phyloP scores from a whole-genome alignment of 2,329 filamentous ascomycete species.

The Bimuria novae-zelandiae region DNA sequence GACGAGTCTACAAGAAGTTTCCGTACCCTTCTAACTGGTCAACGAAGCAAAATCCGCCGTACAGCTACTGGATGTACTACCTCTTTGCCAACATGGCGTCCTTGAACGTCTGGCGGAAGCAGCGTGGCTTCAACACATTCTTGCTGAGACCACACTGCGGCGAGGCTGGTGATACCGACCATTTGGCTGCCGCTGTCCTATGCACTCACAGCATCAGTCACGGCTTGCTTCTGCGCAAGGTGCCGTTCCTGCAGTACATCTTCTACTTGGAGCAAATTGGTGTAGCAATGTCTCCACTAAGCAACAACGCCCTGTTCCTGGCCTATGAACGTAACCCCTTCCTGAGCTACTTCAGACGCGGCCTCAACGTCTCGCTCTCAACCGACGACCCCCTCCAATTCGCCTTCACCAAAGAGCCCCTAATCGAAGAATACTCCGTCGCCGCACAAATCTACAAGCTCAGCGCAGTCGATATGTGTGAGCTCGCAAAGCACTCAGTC shows the following conservation, averaged over 20 bases:
- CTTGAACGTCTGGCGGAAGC: slow-evolving; percentile 87
- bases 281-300: slow-evolving; percentile 98
- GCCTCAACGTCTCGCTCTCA: slow-evolving; percentile 92
- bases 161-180: slow-evolving; percentile 95
- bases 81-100: slow-evolving; percentile 93
- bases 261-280: slow-evolving; percentile 98
- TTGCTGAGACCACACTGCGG: slow-evolving; percentile 91
- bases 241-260: slow-evolving; percentile 91
- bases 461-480: slow-evolving; percentile 96
- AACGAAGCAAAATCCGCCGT: slow-evolving; percentile 93
- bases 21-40: slow-evolving; percentile 87
- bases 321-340: slow-evolving; percentile 98
- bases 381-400: slow-evolving; percentile 98
- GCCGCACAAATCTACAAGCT: slow-evolving; percentile 99
- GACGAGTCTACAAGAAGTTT: slow-evolving; percentile 93
- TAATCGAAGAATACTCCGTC: slow-evolving; percentile 98
- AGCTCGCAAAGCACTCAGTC: slow-evolving; percentile 94
- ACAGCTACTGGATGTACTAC: slow-evolving; percentile 99
- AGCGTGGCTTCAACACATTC: slow-evolving; percentile 94
- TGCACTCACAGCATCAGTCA: slow-evolving; percentile 98
- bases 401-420: slow-evolving; percentile 95
- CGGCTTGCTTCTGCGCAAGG: slow-evolving; percentile 87
- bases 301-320: slow-evolving; percentile 95
- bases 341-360: slow-evolving; percentile 91
- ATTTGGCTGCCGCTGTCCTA: slow-evolving; percentile 86